These are phyloP conservation scores for Vigna reflexopilosa DNA, from an alignment of 306 rosid species.

Conservation along the genomic window DNA sequence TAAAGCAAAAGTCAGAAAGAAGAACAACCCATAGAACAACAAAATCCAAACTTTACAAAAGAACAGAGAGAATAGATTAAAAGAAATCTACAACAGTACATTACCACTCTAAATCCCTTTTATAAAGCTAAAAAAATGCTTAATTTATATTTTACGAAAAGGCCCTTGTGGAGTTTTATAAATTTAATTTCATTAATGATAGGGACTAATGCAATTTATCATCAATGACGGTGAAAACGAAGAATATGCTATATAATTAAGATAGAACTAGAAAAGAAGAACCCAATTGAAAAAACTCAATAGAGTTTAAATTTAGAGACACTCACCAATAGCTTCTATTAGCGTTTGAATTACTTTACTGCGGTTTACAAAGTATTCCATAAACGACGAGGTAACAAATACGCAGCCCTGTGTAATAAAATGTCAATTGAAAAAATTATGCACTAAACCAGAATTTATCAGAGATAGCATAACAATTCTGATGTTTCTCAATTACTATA, in stretches of 20 bases:
- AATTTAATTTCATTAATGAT: slow-evolving; percentile 13
- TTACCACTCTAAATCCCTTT: slow-evolving; percentile 3
- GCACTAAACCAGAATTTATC: slow-evolving; percentile 17
- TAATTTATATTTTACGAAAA: neutral
- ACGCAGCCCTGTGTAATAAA: slow-evolving; percentile 73
- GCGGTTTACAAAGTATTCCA: slow-evolving; percentile 60
- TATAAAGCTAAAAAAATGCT: slow-evolving; percentile 6
- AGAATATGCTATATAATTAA: neutral
- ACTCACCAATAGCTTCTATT: slow-evolving; percentile 89
- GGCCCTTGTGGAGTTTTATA: neutral
- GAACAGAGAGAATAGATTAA: neutral
- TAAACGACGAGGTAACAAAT: slow-evolving; percentile 58
- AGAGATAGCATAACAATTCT: neutral
- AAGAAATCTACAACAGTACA: slow-evolving; percentile 13
- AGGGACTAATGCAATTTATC: slow-evolving; percentile 18
- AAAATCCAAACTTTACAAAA: neutral
- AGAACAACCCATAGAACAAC: neutral
- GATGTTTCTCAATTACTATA: slow-evolving; percentile 5
- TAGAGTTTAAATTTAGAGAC: slow-evolving; percentile 26
- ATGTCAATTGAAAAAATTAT: slow-evolving; percentile 38
- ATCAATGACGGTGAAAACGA: slow-evolving; percentile 16
- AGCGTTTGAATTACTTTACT: slow-evolving; percentile 70
- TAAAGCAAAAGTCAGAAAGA: slow-evolving; percentile 40
- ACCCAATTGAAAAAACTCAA: neutral
- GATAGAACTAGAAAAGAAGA: slow-evolving; percentile 3